These are phyloP conservation scores for Calocybe gangraenosa DNA, from an alignment of 768 basidiomycete genomes.

Conservation along the genomic window DNA sequence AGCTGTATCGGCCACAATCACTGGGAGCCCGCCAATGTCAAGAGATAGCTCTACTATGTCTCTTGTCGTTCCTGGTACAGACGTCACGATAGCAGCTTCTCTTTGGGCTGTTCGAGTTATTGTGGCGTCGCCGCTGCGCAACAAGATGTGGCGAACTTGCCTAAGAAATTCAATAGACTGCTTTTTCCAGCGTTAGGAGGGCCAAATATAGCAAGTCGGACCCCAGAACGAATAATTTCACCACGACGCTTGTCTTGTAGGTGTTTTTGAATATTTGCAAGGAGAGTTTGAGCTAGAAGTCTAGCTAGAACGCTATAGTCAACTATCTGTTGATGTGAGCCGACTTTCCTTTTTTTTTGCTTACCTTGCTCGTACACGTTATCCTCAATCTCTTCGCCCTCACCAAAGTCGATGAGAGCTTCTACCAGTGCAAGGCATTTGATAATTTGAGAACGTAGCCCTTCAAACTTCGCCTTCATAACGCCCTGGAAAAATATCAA, in stretches of 20 bases:
- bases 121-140: no score
- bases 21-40: constrained; percentile 83
- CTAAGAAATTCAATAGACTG: constrained; percentile 79
- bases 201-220: constrained; percentile 84
- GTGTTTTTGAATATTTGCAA: constrained; percentile 47
- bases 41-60: constrained; percentile 83
- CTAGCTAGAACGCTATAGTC: constrained; percentile 39
- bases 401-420: constrained; percentile 91
- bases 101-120: constrained; percentile 55
- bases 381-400: constrained; percentile 88
- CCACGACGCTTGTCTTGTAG: constrained; percentile 72
- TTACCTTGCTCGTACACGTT: constrained; percentile 70
- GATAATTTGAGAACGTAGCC: constrained; percentile 62
- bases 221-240: constrained; percentile 79
- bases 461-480: constrained; percentile 54
- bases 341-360: constrained; percentile 9
- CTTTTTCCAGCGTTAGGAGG: constrained; percentile 96
- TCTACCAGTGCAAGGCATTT: constrained; percentile 75
- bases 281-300: constrained; percentile 43
- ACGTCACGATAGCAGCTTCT: constrained; percentile 87
- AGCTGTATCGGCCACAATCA: constrained; percentile 82
- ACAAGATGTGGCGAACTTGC: constrained; percentile 31
- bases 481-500: constrained; percentile 47
- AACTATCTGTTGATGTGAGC: neutral
- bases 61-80: constrained; percentile 84